These are phyloP conservation scores for Wickerhamomyces mucosus DNA, from an alignment of 805 yeast species.

Conservation along the genomic window DNA sequence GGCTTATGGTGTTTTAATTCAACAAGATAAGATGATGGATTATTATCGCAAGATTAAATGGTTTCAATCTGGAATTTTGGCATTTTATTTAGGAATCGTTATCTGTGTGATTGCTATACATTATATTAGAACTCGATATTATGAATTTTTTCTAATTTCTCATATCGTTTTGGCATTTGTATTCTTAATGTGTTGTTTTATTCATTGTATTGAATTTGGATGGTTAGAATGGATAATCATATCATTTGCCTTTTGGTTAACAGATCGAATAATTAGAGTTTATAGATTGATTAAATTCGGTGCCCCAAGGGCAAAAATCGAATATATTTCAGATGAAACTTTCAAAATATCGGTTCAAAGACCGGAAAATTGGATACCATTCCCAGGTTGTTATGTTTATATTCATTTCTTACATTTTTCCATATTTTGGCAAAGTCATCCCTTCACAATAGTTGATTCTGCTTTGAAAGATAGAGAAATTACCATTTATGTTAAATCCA, in stretches of 20 bases:
- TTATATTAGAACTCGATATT: slow-evolving; percentile 40
- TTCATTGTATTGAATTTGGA: slow-evolving; percentile 44
- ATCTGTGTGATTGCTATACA: slow-evolving; percentile 20
- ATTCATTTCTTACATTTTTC: slow-evolving; percentile 43
- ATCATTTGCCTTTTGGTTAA: slow-evolving; percentile 30
- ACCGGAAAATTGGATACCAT: slow-evolving; percentile 40
- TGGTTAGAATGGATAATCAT: slow-evolving; percentile 27
- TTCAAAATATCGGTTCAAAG: slow-evolving; percentile 29
- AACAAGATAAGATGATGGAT: background rate
- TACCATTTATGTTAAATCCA: slow-evolving; percentile 37
- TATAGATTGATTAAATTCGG: slow-evolving; percentile 21
- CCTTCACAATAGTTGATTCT: slow-evolving; percentile 49
- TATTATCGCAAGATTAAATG: slow-evolving; percentile 3
- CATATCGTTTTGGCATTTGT: slow-evolving; percentile 49
- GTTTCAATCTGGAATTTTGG: slow-evolving; percentile 13
- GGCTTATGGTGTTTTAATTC: slow-evolving; percentile 10
- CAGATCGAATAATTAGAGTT: slow-evolving; percentile 39
- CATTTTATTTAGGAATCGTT: slow-evolving; percentile 3
- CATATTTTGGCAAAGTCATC: slow-evolving; percentile 63
- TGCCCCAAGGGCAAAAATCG: slow-evolving; percentile 11
- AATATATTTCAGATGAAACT: slow-evolving; percentile 30
- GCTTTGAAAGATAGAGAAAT: slow-evolving; percentile 28
- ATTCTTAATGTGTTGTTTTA: slow-evolving; percentile 47
- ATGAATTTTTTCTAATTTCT: slow-evolving; percentile 49
- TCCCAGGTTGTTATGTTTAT: slow-evolving; percentile 48